Base-by-base conservation (phyloP, 495 filamentous ascomycete genomes). In the Xylaria flabelliformis region DNA sequence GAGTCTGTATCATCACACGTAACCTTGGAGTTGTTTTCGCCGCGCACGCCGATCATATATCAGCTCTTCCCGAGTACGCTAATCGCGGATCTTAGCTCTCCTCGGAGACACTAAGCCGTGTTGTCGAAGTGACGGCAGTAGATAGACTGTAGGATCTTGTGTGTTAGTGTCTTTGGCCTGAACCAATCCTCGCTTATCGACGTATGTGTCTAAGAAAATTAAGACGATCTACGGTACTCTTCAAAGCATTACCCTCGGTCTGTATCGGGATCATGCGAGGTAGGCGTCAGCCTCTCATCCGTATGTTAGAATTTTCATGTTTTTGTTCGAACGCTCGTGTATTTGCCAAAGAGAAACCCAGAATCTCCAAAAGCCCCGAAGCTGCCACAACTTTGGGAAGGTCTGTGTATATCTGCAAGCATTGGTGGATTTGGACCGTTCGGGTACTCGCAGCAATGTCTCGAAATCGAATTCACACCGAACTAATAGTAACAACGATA, bases 1-100 rank as follows among this genome's bases (percentile, higher is more conserved):
- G 46, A 44, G n/a, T 26, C 32, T n/a, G 42, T 64, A 39, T 24
- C 56, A 51, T 32, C 46, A 50, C 46, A 42, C n/a, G 50, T 9
- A 44, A 3, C n/a, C 67, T 26, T 50, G 29, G 29, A 21, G 41
- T 41, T 42, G n/a, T 41, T 13, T 44, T 62, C 8, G 0, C 26
- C n/a, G 12, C 19, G 21, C 36, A 29, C 50, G 24, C 67, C 41
- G 67, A 46, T 46, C 51, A 44, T 56, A 36, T 68, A 58, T 68
- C 34, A 41, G 50, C 15, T 56, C 21, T 51, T n/a, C 36, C 21
- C 7, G 13, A 24, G 32, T 34, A 48, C 53, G 46, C 39, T 64
- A 50, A 12, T 64, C 5, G 26, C 13, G 8, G 41, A 34, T 64
- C 26, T n/a, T 24, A 10, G 26, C 12, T 42, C 6, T 56, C 10